phyloP scores from a whole-genome alignment of 371 early-diverging fungal species.

The Phascolomyces articulosus region DNA sequence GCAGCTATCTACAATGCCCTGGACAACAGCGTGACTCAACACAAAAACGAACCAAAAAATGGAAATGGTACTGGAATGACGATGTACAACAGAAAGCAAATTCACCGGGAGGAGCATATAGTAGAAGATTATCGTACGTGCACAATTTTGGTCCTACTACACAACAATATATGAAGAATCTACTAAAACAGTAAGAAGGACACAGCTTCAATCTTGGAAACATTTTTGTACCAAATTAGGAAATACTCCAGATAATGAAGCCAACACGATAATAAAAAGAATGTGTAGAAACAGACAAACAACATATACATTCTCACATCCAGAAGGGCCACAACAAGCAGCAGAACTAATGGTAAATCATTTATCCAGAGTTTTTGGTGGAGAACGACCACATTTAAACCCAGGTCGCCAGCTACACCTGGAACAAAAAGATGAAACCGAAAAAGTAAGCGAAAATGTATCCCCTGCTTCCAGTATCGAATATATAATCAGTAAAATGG shows the following conservation, averaged over 20 bases:
- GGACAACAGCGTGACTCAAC: constrained; percentile 9
- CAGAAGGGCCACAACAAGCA: constrained; percentile 15
- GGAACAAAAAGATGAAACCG: not conserved
- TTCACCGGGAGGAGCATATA: not conserved
- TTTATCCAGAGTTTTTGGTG: constrained; percentile 8
- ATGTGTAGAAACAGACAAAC: not conserved
- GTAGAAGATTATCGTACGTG: constrained; percentile 6
- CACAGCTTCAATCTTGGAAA: not conserved
- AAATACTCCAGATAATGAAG: not conserved
- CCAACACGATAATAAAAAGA: constrained; percentile 7
- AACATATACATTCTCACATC: constrained; percentile 6
- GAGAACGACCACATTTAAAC: not conserved
- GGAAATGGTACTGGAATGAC: constrained; percentile 16
- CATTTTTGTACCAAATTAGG: constrained; percentile 15
- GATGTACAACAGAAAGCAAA: constrained; percentile 5
- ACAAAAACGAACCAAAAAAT: not conserved
- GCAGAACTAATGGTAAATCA: constrained; percentile 13
- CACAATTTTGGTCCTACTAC: not conserved
- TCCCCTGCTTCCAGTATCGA: not conserved
- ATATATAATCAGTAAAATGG: not conserved
- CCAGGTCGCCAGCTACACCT: not conserved
- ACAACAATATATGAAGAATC: not conserved
- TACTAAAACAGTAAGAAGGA: not conserved
- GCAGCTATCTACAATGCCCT: constrained; percentile 4
- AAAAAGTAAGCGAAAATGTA: too few species aligned